Percentiles rank a stretch among this genome's conserved stretches.
phyloP scores from a whole-genome alignment of 1,284 basidiomycete species.

The Malassezia yamatoensis region DNA sequence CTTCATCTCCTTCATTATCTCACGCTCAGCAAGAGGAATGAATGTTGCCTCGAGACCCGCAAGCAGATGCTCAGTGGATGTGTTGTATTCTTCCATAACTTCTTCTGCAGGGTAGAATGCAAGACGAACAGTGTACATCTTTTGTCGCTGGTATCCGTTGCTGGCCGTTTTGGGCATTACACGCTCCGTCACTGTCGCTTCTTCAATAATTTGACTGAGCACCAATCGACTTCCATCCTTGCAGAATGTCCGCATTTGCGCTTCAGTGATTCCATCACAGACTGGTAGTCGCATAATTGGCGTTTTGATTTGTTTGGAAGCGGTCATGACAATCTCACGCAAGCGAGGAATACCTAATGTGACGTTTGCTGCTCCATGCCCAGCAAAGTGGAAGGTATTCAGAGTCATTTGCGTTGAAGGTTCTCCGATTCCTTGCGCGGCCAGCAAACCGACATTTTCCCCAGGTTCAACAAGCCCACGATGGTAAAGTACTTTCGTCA shows the following conservation, averaged over 20 bases:
- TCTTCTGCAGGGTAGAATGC: conserved; percentile 78
- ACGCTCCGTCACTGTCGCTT: conserved; percentile 70
- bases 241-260: conserved; percentile 64
- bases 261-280: conserved; percentile 31
- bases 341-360: conserved; percentile 97
- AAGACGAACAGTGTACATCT: conserved; percentile 72
- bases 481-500: conserved; percentile 45
- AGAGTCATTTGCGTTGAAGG: conserved; percentile 99
- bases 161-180: conserved; percentile 60
- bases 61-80: conserved; percentile 65
- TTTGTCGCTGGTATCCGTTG: conserved; percentile 56
- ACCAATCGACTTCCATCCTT: conserved; percentile 78
- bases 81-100: conserved; percentile 74
- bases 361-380: conserved; percentile 97
- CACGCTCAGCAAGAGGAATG: conserved; percentile 71
- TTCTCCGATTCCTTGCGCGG: conserved; percentile 98
- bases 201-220: conserved; percentile 79
- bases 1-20: conserved; percentile 77
- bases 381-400: conserved; percentile 97
- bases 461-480: conserved; percentile 75
- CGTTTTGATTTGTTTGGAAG: conserved; percentile 88
- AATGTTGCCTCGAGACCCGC: conserved; percentile 66
- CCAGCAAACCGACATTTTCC: conserved; percentile 90
- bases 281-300: conserved; percentile 87
- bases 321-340: conserved; percentile 98